Evolutionary conservation across 768 basidiomycete species (phyloP), one percentile per base, ranked within the genome.

Genomic region (Boletus rubescentipes): DNA sequence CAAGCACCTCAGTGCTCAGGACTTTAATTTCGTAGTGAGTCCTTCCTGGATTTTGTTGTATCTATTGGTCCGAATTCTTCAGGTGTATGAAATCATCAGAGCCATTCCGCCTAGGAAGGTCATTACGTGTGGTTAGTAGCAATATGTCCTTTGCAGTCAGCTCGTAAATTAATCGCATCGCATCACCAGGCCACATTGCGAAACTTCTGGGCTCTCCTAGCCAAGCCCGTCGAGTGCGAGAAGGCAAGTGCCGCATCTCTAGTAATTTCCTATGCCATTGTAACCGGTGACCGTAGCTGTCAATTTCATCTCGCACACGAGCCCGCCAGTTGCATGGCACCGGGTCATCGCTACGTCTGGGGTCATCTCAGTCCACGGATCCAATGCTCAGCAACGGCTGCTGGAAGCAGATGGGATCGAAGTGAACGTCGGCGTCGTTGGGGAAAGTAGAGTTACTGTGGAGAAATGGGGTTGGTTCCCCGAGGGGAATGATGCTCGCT

Each of bases 381-480:
- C 43, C 9, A 66, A 54, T 56, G 72, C 79, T 42, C 92, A 94
- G 66, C 74, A 81, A 23, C 81, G 84, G 30, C 82, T 80, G 4
- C 75, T 94, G 14, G 81, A 84, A 55, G 84, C 81, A 0, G 93
- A 94, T 65, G 91, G 87, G 5, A 81, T 94, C 15, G 82, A 87
- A 40, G 89, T 93, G 12, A 73, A 60, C 5, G 64, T 66, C 5
- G 77, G 81, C 5, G 72, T 74, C 55, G 75, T 72, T 16, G 85
- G 80, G 39, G 84, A 79, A 47, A 67, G 79, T 60, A 78, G 77
- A 46, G 78, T 92, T 4, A 73, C 82, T 63, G 67, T 87, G 20
- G 55, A 66, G 4, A 64, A 51, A 11, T 86, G 71, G 62, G 84
- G 85, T 5, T 87, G 86, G 86, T 87, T 86, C 61, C 86, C 86